phyloP scores from a whole-genome alignment of 1,139 yeast species.

The Debaryomyces singareniensis region DNA sequence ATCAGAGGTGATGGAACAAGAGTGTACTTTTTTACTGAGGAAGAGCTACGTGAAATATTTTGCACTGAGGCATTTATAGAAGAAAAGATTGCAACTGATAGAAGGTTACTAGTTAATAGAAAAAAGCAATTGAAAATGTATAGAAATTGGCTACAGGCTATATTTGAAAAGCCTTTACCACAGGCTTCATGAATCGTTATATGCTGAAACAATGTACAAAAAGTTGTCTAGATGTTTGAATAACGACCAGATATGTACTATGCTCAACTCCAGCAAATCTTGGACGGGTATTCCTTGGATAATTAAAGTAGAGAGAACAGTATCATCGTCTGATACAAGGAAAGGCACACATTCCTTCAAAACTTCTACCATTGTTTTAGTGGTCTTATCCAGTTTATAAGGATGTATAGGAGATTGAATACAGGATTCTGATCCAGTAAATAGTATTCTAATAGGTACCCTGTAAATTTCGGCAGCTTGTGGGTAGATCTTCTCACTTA shows the following conservation, averaged over 20 bases:
- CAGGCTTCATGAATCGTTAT: not conserved
- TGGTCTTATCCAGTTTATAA: conserved; percentile 7
- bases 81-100: conserved; percentile 78
- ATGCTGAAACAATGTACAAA: conserved; percentile 50
- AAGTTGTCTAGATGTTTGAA: conserved; percentile 71
- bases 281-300: conserved; percentile 63
- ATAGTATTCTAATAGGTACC: conserved; percentile 57
- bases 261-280: conserved; percentile 26
- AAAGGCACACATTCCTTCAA: conserved; percentile 38
- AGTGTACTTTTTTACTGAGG: conserved; percentile 94
- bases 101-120: conserved; percentile 85
- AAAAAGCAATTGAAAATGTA: conserved; percentile 92
- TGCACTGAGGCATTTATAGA: conserved; percentile 59
- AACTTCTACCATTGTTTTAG: conserved; percentile 28
- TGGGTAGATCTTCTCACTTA: conserved; percentile 31
- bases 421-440: conserved; percentile 39
- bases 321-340: conserved; percentile 17
- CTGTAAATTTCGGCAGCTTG: conserved; percentile 20
- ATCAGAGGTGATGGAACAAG: conserved; percentile 98
- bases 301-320: conserved; percentile 40
- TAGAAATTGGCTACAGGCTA: conserved; percentile 95
- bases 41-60: conserved; percentile 75
- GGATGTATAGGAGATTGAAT: conserved; percentile 45
- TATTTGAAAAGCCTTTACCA: conserved; percentile 36
- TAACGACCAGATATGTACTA: conserved; percentile 47